A percentile compares a stretch with the other conserved stretches of the same genome.
Conservation (phyloP, 2,329 filamentous ascomycete species). For the Diaporthe vaccinii region DNA sequence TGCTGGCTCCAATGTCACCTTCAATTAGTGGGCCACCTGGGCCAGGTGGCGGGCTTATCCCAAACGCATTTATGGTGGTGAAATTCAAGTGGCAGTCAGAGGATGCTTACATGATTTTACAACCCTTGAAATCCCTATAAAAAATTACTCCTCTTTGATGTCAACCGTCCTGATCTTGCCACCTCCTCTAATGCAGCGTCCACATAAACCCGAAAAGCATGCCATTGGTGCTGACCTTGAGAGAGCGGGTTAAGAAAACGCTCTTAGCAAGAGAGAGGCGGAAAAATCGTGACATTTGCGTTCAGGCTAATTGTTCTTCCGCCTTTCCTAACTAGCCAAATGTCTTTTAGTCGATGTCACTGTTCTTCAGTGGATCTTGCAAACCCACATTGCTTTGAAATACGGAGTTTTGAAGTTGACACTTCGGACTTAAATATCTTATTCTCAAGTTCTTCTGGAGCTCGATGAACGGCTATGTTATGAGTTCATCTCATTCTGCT, state of each 20-base stretch:
- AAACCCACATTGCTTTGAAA: background rate
- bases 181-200: no score
- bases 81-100: no score
- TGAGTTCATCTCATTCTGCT: background rate
- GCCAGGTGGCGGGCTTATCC: background rate
- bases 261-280: no score
- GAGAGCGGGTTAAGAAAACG: no score
- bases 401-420: background rate
- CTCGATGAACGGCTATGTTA: background rate
- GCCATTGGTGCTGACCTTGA: no score
- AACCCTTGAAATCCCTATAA: no score
- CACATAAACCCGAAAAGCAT: no score
- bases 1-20: background rate
- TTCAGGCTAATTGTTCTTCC: background rate
- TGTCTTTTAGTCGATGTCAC: background rate
- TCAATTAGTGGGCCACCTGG: background rate
- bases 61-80: no score
- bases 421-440: slow-evolving; percentile 10
- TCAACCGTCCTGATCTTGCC: no score
- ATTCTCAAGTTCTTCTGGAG: background rate
- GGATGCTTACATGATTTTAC: no score
- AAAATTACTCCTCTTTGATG: no score
- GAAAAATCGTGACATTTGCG: no score
- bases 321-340: background rate
- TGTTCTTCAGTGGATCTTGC: background rate